Conservation (phyloP, 805 yeast species). For the Starmerella ratchasimensis region DNA sequence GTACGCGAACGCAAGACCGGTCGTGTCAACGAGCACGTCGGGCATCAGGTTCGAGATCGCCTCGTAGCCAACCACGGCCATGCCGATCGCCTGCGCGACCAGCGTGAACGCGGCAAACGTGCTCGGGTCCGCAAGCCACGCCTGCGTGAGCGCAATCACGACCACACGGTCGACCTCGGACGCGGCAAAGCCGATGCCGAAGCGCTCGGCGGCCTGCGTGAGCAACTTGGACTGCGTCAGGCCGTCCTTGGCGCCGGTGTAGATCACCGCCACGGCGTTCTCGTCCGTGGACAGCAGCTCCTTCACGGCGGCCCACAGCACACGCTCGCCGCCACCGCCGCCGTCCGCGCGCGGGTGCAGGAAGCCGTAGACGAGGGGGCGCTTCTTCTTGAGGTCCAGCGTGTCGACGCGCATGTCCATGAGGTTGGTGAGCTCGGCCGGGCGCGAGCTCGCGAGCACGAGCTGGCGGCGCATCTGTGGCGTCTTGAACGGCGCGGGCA, state of each 20-base stretch:
- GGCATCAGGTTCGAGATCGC: constrained; percentile 58
- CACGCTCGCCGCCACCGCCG: constrained; percentile 98
- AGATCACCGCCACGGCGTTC: constrained; percentile 48
- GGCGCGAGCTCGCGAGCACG: constrained; percentile 25
- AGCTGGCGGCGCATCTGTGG: constrained; percentile 31
- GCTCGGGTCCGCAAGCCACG: constrained; percentile 50
- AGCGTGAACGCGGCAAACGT: constrained; percentile 73
- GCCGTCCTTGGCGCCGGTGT: constrained; percentile 42
- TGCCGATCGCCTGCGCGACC: constrained; percentile 77
- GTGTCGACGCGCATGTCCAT: constrained; percentile 11
- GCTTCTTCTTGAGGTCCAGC: constrained; percentile 6
- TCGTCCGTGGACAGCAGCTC: constrained; percentile 40
- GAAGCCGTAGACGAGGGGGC: constrained; percentile 50
- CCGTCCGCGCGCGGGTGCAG: constrained; percentile 94
- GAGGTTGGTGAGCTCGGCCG: constrained; percentile 22
- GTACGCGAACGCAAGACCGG: constrained; percentile 84
- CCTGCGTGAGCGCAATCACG: constrained; percentile 43
- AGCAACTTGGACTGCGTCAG: constrained; percentile 38
- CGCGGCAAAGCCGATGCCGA: constrained; percentile 36
- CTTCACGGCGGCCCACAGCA: constrained; percentile 83
- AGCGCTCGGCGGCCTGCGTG: constrained; percentile 32
- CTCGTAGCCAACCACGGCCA: constrained; percentile 51
- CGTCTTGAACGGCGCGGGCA: constrained; percentile 17
- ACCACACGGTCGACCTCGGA: constrained; percentile 40
- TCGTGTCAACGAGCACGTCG: constrained; percentile 86